Base-by-base conservation (phyloP, 2,329 filamentous ascomycete genomes). In the Diaporthe amygdali region DNA sequence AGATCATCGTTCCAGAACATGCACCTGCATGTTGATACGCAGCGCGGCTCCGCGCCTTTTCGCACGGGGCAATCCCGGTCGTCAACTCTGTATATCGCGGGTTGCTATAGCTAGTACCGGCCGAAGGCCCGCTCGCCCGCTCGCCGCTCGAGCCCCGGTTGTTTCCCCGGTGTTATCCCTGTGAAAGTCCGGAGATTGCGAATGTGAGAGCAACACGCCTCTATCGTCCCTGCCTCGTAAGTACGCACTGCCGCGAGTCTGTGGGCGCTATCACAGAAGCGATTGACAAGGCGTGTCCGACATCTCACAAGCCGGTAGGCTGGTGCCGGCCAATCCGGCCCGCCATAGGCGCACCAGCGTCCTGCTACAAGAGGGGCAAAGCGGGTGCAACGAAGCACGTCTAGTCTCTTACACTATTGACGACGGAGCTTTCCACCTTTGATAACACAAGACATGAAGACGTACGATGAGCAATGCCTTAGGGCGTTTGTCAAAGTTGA, bases 1-100 rank as follows among this genome's bases (percentile, higher is more conserved):
- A 30, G 55, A 59, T 59, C 55, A 39, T 44, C 55, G 37, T 44
- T 44, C 55, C 55, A 59, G 15, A 37, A 37, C 55, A 44, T 59
- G 55, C 55, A 59, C 15, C 55, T 37, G 34, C 14, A 59, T n/a
- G 37, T 44, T 44, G 55, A 61, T 61, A 49, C 59, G 30, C 59
- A 47, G 44, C 44, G 20, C 41, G 41, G 59, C 59, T 37, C 59
- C 59, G 30, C 44, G 27, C n/a, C 15, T 37, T 47, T 22, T 44
- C 34, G n/a, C n/a, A 49, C 44, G 59, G 59, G 59, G 41, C 59
- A 49, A 64, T 64, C 59, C 44, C 59, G 59, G 59, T 64, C 22
- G 20, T 41, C 44, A 44, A 15, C 30, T 17, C 30, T 15, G 25
- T 25, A 14, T 37, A 41, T 64, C 44, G 41, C 44, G 30, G 44